Evolutionary conservation across 305 asterid species (phyloP).

Genomic region (Fraxinus xanthoxyloides): DNA sequence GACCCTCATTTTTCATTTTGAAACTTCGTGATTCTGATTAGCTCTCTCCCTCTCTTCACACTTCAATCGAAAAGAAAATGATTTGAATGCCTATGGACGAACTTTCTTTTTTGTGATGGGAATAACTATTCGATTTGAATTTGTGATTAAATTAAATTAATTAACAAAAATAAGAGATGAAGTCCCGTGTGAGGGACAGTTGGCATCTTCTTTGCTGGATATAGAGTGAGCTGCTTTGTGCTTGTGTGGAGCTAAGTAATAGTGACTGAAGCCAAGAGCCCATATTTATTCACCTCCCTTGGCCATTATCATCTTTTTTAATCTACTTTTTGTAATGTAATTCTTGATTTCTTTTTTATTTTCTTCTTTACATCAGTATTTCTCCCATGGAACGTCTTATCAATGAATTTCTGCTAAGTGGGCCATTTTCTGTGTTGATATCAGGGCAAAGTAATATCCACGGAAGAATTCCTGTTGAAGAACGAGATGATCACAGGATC

Average conservation of each 20-base stretch:
- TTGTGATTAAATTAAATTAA: background rate
- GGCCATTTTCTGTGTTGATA: conserved; percentile 25
- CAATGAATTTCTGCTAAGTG: conserved; percentile 11
- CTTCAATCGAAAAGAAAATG: background rate
- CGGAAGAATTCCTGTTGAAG: conserved; percentile 43
- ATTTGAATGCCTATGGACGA: background rate
- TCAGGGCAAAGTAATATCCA: conserved; percentile 54
- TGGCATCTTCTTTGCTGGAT: background rate
- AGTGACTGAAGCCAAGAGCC: background rate
- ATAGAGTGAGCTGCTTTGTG: background rate
- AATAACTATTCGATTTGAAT: background rate
- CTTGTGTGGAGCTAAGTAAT: background rate
- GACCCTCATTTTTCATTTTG: background rate
- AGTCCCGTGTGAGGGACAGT: background rate
- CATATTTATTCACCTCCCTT: background rate
- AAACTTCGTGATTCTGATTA: background rate
- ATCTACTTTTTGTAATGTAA: background rate
- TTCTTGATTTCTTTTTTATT: conserved; percentile 1
- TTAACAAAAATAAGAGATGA: background rate
- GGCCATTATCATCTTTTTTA: background rate
- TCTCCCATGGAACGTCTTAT: conserved; percentile 8
- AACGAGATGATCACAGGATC: conserved; percentile 42
- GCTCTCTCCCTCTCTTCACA: background rate
- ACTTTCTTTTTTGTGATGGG: background rate
- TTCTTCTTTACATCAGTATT: background rate